Evolutionary conservation across 2,329 filamentous ascomycete genomes (phyloP).

Genomic region (Neofusicoccum ribis): DNA sequence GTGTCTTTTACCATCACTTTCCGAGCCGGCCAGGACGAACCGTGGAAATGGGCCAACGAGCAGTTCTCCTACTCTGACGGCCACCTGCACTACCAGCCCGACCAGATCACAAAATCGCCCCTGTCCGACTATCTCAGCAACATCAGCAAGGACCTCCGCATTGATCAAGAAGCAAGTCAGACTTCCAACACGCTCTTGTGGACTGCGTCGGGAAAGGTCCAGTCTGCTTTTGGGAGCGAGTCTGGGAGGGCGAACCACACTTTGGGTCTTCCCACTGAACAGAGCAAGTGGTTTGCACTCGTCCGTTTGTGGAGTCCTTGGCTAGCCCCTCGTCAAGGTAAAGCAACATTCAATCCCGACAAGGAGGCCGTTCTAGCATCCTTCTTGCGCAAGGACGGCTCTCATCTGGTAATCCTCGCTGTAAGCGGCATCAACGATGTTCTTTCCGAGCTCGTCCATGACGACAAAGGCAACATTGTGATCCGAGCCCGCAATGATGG

Average conservation of each 20-base stretch:
- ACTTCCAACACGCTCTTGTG: conserved; percentile 70
- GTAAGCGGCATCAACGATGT: conserved; percentile 74
- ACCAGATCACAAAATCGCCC: conserved; percentile 37
- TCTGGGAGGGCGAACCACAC: conserved; percentile 59
- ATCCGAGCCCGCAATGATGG: conserved; percentile 74
- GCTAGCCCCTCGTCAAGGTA: conserved; percentile 86
- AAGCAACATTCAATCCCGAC: conserved; percentile 63
- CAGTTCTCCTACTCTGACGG: conserved; percentile 65
- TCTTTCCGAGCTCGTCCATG: conserved; percentile 67
- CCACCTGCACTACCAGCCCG: conserved; percentile 55
- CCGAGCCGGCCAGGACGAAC: conserved; percentile 50
- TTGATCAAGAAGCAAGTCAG: conserved; percentile 61
- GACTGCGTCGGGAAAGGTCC: conserved; percentile 61
- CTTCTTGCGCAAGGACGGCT: conserved; percentile 71
- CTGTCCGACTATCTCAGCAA: conserved; percentile 59
- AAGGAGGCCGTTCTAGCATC: conserved; percentile 78
- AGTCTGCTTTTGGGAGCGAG: conserved; percentile 55
- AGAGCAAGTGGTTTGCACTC: conserved; percentile 76
- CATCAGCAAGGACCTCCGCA: conserved; percentile 57
- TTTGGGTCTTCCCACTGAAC: conserved; percentile 65
- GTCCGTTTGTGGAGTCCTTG: conserved; percentile 80
- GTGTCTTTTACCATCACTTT: conserved; percentile 73
- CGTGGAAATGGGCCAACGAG: conserved; percentile 73
- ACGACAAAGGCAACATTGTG: conserved; percentile 64
- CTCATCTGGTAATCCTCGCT: conserved; percentile 75